phyloP scores from a whole-genome alignment of 2,329 filamentous ascomycete species.

The Fusarium lateritium region DNA sequence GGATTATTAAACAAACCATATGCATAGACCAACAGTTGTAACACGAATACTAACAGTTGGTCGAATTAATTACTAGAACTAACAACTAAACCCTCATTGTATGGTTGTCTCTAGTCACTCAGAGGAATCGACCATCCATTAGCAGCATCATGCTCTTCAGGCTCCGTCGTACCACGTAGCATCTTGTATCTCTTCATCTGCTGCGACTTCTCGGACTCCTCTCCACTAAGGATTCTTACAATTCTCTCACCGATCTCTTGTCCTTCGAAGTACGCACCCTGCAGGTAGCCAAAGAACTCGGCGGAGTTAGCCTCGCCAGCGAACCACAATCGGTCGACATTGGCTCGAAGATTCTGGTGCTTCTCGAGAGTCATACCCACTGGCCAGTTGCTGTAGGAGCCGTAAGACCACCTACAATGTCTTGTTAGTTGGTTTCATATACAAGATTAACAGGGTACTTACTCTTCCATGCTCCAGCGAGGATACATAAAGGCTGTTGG shows the following conservation, averaged over 20 bases:
- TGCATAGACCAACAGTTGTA: too few species aligned
- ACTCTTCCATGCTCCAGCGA: slow-evolving; percentile 45
- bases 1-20: too few species aligned
- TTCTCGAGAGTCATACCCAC: slow-evolving; percentile 72
- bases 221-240: slow-evolving; percentile 42
- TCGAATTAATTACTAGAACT: too few species aligned
- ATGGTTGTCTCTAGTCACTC: neutral
- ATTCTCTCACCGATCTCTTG: slow-evolving; percentile 61
- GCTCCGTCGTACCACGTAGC: slow-evolving; percentile 15
- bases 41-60: too few species aligned
- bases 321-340: slow-evolving; percentile 75
- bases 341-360: slow-evolving; percentile 78
- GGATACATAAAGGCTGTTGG: slow-evolving; percentile 74
- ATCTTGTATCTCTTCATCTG: slow-evolving; percentile 23
- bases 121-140: slow-evolving; percentile 23
- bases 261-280: slow-evolving; percentile 73
- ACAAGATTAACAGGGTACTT: slow-evolving; percentile 52
- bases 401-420: slow-evolving; percentile 63
- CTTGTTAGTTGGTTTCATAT: slow-evolving; percentile 41
- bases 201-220: slow-evolving; percentile 11
- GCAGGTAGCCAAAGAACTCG: slow-evolving; percentile 76
- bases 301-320: slow-evolving; percentile 73
- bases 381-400: slow-evolving; percentile 79
- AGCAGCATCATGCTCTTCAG: slow-evolving; percentile 15
- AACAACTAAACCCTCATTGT: too few species aligned